Conservation (phyloP, 2,329 filamentous ascomycete genomes). For the Apiospora marii region DNA sequence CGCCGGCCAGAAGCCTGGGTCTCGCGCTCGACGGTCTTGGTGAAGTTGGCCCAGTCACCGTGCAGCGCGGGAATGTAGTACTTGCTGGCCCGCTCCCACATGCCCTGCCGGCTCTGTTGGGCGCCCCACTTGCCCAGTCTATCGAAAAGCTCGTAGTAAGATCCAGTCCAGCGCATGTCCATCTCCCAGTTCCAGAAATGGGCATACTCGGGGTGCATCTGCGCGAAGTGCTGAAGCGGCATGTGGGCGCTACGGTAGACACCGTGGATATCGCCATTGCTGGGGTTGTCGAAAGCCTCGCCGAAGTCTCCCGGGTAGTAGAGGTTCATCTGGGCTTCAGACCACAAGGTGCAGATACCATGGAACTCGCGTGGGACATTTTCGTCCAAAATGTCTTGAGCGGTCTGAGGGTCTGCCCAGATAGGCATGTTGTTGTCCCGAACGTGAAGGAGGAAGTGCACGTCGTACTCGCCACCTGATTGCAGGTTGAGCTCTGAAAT, state of each 20-base stretch:
- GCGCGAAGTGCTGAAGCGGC: constrained; percentile 69
- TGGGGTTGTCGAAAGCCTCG: constrained; percentile 68
- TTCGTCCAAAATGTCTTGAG: constrained; percentile 73
- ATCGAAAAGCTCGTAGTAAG: constrained; percentile 77
- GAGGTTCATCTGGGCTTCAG: constrained; percentile 81
- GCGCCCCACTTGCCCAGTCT: constrained; percentile 72
- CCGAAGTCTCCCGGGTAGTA: constrained; percentile 78
- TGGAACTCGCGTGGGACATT: constrained; percentile 78
- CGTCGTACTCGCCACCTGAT: constrained; percentile 81
- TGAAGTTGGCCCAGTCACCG: constrained; percentile 77
- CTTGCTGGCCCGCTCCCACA: constrained; percentile 80
- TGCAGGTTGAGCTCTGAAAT: constrained; percentile 79
- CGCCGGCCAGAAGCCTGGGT: constrained; percentile 57
- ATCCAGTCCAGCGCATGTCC: constrained; percentile 71
- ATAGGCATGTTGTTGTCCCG: constrained; percentile 81
- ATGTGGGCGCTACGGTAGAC: constrained; percentile 73
- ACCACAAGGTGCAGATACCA: constrained; percentile 83
- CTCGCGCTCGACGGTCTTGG: constrained; percentile 68
- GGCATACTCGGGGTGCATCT: constrained; percentile 69
- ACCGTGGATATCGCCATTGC: constrained; percentile 67
- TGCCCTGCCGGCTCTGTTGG: constrained; percentile 71
- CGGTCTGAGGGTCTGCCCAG: constrained; percentile 79
- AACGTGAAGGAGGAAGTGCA: constrained; percentile 87
- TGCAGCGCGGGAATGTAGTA: constrained; percentile 80
- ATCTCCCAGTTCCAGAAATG: constrained; percentile 78